Evolutionary conservation across 768 basidiomycete species (phyloP), one percentile per base, ranked within the genome.

Genomic region (Termitomyces bulborhizus): DNA sequence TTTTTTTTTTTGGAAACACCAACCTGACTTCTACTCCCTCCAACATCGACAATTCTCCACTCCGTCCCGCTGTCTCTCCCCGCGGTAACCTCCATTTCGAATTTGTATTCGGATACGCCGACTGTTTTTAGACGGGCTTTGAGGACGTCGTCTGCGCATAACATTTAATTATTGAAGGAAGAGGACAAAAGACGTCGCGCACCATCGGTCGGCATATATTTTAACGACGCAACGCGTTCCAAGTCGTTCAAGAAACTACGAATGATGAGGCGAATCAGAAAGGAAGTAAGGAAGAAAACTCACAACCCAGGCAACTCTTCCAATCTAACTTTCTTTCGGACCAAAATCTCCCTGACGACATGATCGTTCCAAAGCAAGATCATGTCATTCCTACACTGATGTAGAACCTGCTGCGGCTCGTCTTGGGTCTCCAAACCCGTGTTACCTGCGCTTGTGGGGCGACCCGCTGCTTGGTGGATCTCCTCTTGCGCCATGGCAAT

Each of bases 21-120:
- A 64, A 85, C 85, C 72, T 86, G 79, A 62, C 83, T 86, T 57
- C 88, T 76, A 60, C 84, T 84, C 11, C 88, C 88, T 37, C 88
- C 88, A 16, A 90, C 88, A 63, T 90, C 88, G 41, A 87, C 83
- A 37, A 90, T 85, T 43, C 85, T 75, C 85, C 88, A 89, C 60
- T 89, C 86, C 3, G 77, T 80, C 9, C 79, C 83, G 59, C 76
- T 77, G 51, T 83, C 72, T 53, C 78, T 63, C 0, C 81, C 82
- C 1, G 71, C 71, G 44, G 74, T 66, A 34, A 84, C 78, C 67
- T 71, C 88, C 81, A 90, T 87, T 69, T 86, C 82, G 61, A 92
- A 91, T 62, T 79, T 84, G 69, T 91, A 88, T 67, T 90, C 89
- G 4, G 85, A 83, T 9, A 89, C 88, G 2, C 89, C 89, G 16